phyloP scores from a whole-genome alignment of 768 basidiomycete species.

The Podaxis sp. region DNA sequence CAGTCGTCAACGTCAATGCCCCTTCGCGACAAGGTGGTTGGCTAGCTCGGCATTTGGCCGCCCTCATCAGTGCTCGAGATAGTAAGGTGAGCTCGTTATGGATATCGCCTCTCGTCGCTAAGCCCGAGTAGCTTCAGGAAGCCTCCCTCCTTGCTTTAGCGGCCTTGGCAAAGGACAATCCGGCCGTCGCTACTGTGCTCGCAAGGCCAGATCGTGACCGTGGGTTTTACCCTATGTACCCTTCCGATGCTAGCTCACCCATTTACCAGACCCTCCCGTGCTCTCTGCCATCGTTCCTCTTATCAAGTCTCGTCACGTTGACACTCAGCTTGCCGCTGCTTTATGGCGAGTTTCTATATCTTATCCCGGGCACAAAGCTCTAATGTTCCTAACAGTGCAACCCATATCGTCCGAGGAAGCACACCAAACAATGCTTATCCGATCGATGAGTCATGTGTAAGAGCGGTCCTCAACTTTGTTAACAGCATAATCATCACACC shows the following conservation, averaged over 20 bases:
- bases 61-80: constrained; percentile 49
- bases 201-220: constrained; percentile 41
- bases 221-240: constrained; percentile 8
- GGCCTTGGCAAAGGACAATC: constrained; percentile 63
- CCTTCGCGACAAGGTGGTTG: constrained; percentile 51
- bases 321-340: constrained; percentile 69
- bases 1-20: constrained; percentile 34
- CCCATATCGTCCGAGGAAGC: constrained; percentile 57
- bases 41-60: constrained; percentile 51
- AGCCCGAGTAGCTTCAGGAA: constrained; percentile 53
- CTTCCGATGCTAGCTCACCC: neutral
- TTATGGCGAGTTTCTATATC: constrained; percentile 49
- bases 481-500: constrained; percentile 54
- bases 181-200: constrained; percentile 47
- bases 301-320: constrained; percentile 54
- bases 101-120: neutral
- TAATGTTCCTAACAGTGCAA: constrained; percentile 40
- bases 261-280: constrained; percentile 30
- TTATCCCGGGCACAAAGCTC: neutral
- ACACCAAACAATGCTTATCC: constrained; percentile 20
- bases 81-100: constrained; percentile 41
- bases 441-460: constrained; percentile 44
- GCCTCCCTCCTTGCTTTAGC: constrained; percentile 63
- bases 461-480: constrained; percentile 69
- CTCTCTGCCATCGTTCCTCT: constrained; percentile 47